Evolutionary conservation across 2,329 filamentous ascomycete genomes (phyloP), one percentile per base, ranked within the genome.

Genomic region (Colletotrichum abscissum): DNA sequence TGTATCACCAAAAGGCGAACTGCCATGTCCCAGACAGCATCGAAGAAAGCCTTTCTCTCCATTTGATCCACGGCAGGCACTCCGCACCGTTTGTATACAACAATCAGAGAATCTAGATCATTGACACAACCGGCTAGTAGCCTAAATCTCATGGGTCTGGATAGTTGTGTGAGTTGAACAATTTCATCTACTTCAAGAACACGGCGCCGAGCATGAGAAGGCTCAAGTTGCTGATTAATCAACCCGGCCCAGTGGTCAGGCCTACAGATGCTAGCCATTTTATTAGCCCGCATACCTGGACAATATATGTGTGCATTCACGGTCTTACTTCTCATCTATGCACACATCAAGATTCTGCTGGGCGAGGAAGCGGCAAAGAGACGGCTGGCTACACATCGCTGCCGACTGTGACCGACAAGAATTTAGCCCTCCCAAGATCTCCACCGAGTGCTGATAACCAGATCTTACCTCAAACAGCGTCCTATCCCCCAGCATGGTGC

Each of bases 301-400:
- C 5, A 38, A 59, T 8, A 35, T 22, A 8, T 1, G 8, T 24
- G 14, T 4, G 1, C 4, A 19, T 46, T 0, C 6, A 16, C 38
- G 14, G 2, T 7, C 38, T 59, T 38, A 67, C 56, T 52, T 24
- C 12, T 71, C 63, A 7, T 35, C 55, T 6, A 57, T 4, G 26
- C 69, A 71, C 7, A 67, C 5, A 4, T 19, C 16, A 16, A 38
- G 4, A 8, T 67, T 62, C 4, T 62, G 57, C 2, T 58, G 26
- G 8, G 42, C 56, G 2, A 71, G 22, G 22, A 71, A 71, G n/a
- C 26, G 63, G 57, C 69, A 67, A 57, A 70, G 38, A 5, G 9
- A 5, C 11, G 67, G 28, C 62, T 59, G 60, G 2, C 3, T 8
- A 2, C 5, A 14, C 5, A 5, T 0, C 7, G 12, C 54, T 8